Percentiles rank a stretch among this genome's conserved stretches.
These are phyloP conservation scores for Simplicillium sp. DNA, from an alignment of 2,329 filamentous ascomycete genomes.

Conservation along the genomic window DNA sequence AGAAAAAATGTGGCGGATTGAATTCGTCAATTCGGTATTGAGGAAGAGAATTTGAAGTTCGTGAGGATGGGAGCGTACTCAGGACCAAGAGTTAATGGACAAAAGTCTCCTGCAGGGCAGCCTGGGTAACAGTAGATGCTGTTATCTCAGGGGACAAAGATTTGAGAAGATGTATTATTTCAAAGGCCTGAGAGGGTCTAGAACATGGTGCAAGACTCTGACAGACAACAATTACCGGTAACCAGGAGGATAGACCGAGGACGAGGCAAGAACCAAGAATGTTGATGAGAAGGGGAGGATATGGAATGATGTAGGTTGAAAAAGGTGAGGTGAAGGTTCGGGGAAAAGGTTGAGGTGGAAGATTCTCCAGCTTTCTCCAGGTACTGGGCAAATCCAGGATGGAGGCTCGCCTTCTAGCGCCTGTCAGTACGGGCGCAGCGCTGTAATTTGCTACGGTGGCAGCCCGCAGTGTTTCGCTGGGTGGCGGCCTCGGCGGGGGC, in stretches of 20 bases:
- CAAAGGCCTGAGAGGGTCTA: slow-evolving; percentile 20
- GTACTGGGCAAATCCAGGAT: slow-evolving; percentile 10
- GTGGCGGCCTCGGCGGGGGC: too few species aligned
- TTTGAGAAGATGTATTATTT: slow-evolving; percentile 4
- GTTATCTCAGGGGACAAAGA: slow-evolving; percentile 1
- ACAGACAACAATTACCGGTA: slow-evolving; percentile 24
- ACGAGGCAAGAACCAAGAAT: slow-evolving; percentile 20
- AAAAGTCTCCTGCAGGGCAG: background rate
- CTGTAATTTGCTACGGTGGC: too few species aligned
- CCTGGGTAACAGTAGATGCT: slow-evolving; percentile 1
- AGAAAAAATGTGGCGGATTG: background rate
- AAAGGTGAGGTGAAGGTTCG: slow-evolving; percentile 14
- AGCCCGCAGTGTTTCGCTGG: too few species aligned
- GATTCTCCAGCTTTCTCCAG: slow-evolving; percentile 25
- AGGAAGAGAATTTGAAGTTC: too few species aligned
- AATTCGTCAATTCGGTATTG: too few species aligned
- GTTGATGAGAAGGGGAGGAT: slow-evolving; percentile 12
- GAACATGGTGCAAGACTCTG: slow-evolving; percentile 27
- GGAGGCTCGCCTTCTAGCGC: too few species aligned
- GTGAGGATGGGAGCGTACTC: too few species aligned
- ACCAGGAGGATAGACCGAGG: slow-evolving; percentile 30
- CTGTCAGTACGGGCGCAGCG: too few species aligned
- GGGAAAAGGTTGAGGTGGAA: slow-evolving; percentile 31
- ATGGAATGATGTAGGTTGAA: slow-evolving; percentile 15
- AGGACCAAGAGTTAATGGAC: too few species aligned